phyloP scores from a whole-genome alignment of 2,329 filamentous ascomycete species.

The Orbilia brochopaga region DNA sequence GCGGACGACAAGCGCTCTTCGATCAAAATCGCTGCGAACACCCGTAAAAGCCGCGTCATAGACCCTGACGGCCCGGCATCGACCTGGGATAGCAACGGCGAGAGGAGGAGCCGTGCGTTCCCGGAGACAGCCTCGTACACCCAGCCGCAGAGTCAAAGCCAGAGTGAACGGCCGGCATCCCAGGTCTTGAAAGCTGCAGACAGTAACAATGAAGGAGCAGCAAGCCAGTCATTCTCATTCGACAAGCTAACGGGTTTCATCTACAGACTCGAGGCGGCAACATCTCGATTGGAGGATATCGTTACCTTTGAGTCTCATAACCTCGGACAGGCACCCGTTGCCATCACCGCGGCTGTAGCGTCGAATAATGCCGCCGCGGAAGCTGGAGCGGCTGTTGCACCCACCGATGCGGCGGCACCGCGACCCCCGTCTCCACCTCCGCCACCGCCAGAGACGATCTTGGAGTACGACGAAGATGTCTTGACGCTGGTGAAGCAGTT shows the following conservation, averaged over 20 bases:
- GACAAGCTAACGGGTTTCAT: slow-evolving; percentile 55
- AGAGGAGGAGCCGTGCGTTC: slow-evolving; percentile 16
- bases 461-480: slow-evolving; percentile 85
- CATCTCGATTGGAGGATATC: slow-evolving; percentile 93
- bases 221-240: slow-evolving; percentile 10
- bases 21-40: slow-evolving; percentile 20
- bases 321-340: slow-evolving; percentile 60
- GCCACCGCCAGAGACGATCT: slow-evolving; percentile 74
- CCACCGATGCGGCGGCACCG: slow-evolving; percentile 59
- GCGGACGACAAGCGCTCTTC: slow-evolving; percentile 24
- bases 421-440: slow-evolving; percentile 61
- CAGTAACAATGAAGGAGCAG: too few relatives aligned
- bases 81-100: not conserved
- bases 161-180: slow-evolving; percentile 24
- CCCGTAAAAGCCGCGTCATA: not conserved
- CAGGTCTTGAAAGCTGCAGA: slow-evolving; percentile 2
- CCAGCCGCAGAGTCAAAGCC: slow-evolving; percentile 1
- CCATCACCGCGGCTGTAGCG: slow-evolving; percentile 57
- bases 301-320: slow-evolving; percentile 70
- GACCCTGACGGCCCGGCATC: slow-evolving; percentile 22
- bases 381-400: slow-evolving; percentile 56
- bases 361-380: slow-evolving; percentile 57
- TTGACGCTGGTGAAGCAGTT: slow-evolving; percentile 76
- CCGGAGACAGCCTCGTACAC: slow-evolving; percentile 13
- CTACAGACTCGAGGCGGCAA: slow-evolving; percentile 90